phyloP scores from a whole-genome alignment of 1,284 basidiomycete species.

The Boletus mariae region DNA sequence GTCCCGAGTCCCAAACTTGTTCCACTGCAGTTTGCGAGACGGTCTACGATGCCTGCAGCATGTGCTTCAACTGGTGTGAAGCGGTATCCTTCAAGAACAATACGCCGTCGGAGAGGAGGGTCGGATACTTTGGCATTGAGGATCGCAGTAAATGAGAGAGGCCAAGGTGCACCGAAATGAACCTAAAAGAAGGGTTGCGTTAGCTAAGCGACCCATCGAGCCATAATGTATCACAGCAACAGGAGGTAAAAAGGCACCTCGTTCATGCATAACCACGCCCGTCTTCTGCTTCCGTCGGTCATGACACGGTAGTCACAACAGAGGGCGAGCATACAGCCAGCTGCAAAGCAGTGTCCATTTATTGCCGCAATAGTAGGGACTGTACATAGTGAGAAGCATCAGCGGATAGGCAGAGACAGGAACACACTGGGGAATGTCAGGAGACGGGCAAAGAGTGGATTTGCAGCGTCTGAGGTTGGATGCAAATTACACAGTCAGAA shows the following conservation, averaged over 20 bases:
- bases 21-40: conserved; percentile 50
- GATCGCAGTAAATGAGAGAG: conserved; percentile 67
- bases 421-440: conserved; percentile 67
- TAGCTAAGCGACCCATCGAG: background rate
- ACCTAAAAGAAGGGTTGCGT: conserved; percentile 45
- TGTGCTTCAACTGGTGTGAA: conserved; percentile 77
- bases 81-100: conserved; percentile 79
- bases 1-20: conserved; percentile 39
- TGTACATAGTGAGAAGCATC: conserved; percentile 26
- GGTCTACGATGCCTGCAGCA: conserved; percentile 69
- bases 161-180: conserved; percentile 79
- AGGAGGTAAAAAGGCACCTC: conserved; percentile 49
- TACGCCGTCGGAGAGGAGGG: conserved; percentile 63
- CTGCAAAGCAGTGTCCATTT: conserved; percentile 92
- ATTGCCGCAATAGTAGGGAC: conserved; percentile 85
- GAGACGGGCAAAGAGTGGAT: conserved; percentile 52
- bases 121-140: conserved; percentile 66
- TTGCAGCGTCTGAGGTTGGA: conserved; percentile 44
- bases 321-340: conserved; percentile 76
- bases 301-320: conserved; percentile 90
- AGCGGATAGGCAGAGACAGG: background rate
- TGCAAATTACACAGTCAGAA: background rate
- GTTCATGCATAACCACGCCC: conserved; percentile 90
- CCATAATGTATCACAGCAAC: background rate
- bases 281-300: conserved; percentile 73